Evolutionary conservation across 2,329 filamentous ascomycete genomes (phyloP).

Genomic region (Alternaria brassicicola): DNA sequence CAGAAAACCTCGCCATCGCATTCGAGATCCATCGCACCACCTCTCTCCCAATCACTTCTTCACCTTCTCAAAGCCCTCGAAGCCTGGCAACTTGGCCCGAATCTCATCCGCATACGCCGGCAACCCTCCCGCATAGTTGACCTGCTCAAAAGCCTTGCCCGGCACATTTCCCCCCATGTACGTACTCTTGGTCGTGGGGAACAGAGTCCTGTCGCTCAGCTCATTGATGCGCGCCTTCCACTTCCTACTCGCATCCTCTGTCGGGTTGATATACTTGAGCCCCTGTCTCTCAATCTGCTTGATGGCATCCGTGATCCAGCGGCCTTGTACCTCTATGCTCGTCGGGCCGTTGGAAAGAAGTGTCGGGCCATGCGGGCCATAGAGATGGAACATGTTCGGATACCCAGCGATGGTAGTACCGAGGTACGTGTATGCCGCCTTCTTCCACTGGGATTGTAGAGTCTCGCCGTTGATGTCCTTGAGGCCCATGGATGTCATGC

Average conservation of each 20-base stretch:
- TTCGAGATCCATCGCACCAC: no score
- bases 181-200: conserved; percentile 44
- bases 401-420: conserved; percentile 12
- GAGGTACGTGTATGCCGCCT: conserved; percentile 14
- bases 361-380: conserved; percentile 20
- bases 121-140: background rate
- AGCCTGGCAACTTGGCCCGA: background rate
- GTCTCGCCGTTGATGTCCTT: conserved; percentile 22
- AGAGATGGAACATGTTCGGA: conserved; percentile 20
- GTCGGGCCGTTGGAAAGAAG: conserved; percentile 48
- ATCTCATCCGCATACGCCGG: background rate
- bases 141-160: background rate
- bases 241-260: conserved; percentile 39
- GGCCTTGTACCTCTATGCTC: conserved; percentile 47
- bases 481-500: conserved; percentile 36
- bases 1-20: no score
- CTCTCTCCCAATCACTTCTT: background rate
- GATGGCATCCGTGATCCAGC: conserved; percentile 48
- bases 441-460: conserved; percentile 14
- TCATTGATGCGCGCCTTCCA: conserved; percentile 47
- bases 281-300: conserved; percentile 35
- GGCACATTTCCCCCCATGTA: conserved; percentile 39
- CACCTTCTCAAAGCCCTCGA: background rate
- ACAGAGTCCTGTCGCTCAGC: conserved; percentile 40
- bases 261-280: conserved; percentile 42